A percentile compares a stretch with the other conserved stretches of the same genome.
Conservation (phyloP, 2,329 filamentous ascomycete genomes). For the Verticillium tricorpus region DNA sequence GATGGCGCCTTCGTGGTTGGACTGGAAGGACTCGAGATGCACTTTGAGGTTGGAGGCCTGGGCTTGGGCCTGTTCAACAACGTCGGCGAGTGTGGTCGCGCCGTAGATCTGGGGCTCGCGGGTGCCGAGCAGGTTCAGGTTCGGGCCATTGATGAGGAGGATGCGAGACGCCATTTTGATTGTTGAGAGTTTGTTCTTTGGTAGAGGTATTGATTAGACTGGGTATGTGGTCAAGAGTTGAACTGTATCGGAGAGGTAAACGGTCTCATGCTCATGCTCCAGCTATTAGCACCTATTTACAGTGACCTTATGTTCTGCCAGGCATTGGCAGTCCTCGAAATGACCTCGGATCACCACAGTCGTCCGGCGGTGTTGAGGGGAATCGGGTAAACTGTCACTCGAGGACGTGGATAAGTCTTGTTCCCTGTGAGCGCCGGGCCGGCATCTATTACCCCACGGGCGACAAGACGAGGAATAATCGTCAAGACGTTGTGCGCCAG, state of each 20-base stretch:
- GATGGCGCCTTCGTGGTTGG: conserved; percentile 73
- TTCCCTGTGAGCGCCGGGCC: neutral
- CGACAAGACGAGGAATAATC: neutral
- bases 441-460: neutral
- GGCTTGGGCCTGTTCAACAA: conserved; percentile 43
- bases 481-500: neutral
- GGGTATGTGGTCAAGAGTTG: neutral
- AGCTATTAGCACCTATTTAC: neutral
- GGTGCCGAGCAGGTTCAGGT: conserved; percentile 74
- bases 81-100: conserved; percentile 59
- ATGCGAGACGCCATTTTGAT: conserved; percentile 39
- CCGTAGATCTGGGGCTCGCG: conserved; percentile 73
- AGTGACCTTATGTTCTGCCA: neutral
- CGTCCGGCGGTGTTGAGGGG: neutral
- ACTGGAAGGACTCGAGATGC: conserved; percentile 53
- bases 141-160: conserved; percentile 76
- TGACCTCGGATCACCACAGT: neutral
- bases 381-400: neutral
- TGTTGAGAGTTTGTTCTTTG: neutral
- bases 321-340: neutral
- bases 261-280: too few relatives aligned
- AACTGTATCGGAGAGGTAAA: too few relatives aligned
- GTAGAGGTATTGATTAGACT: neutral
- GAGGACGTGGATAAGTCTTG: conserved; percentile 5
- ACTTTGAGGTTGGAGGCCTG: conserved; percentile 45